Base-by-base conservation (phyloP, 2,329 filamentous ascomycete species). In the Gaeumannomyces sp. region DNA sequence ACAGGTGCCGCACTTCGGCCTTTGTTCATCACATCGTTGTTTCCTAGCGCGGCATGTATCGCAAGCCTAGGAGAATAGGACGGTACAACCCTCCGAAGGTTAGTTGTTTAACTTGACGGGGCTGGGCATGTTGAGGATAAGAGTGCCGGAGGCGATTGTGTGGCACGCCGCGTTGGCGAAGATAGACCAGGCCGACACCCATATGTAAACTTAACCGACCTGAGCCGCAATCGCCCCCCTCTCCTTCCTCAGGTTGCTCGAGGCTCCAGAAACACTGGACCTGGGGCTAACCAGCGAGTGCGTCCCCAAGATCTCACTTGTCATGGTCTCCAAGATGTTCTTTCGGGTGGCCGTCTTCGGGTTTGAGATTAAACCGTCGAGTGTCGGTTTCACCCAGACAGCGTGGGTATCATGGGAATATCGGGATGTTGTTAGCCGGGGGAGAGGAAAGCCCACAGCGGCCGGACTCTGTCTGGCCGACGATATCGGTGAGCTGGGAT, bases 1-100 rank as follows among this genome's bases (percentile, higher is more conserved):
- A 72, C 86, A 89, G 22, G 83, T 81, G 65, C 82, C 78, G 72
- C 86, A 89, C 73, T 84, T 85, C 25, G 86, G 86, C 64, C 85
- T 78, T 70, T 81, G 77, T 72, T 89, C 86, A 72, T 88, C 85
- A 74, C 86, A 89, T 76, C 83, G 85, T 69, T 87, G 85, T 74
- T 89, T 89, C 68, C 86, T 83, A 62, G 73, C 75, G 61, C 84
- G 80, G 72, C 85, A 87, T 35, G 80, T 85, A 69, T 87, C 83
- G 75, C 85, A 87, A 27, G 85, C 84, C 77, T 81, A 64, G n/a
- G 27, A 27, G 58, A 2, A 53, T 25, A 1, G 22, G 45, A 53
- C 7, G 7, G 22, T 8, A 53, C 10, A 25, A 22, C 45, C 45
- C 45, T 53, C 14, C 22, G 3, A 53, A 2, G 45, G 45, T 53